Base-by-base conservation (phyloP, 1,284 basidiomycete species). In the Pseudozyma hubeiensis region DNA sequence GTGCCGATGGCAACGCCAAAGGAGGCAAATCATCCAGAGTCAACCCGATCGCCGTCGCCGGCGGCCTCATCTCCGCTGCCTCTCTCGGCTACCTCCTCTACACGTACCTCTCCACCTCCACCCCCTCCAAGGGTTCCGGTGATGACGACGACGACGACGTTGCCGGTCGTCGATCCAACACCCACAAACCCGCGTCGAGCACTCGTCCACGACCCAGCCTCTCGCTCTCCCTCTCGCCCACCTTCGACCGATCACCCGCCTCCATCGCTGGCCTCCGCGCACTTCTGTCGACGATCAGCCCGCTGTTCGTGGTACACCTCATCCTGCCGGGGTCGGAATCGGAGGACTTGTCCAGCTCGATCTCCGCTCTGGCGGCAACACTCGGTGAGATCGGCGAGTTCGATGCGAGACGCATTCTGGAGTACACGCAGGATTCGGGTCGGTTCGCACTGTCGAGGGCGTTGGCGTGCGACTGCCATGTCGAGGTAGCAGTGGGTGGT, bases 381-480 rank as follows among this genome's bases (percentile, higher is more conserved):
- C 49, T 75, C 7, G 52, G 44, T 5, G 16, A 50, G 4, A 57
- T 75, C 10, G 3, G 3, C 13, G 57, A 55, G 0, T 75, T 75
- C 13, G 72, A 75, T 40, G 4, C 45, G 14, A 34, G 67, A 1
- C 33, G 72, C 0, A 47, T 75, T 9, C 59, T 75, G 17, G 63
- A 75, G 19, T 75, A 75, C 37, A 63, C 72, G 1, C 66, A 60
- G 30, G 13, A 44, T 19, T 17, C 37, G 2, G 72, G 66, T 0
- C 48, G 72, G 5, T 75, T 65, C 11, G 66, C 72, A 13, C 56
- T 75, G 13, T 35, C 47, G n/a, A 37, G 72, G 2, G 72, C 72
- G 1, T 53, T 75, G 3, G 62, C 72, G 0, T 75, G 72, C 51
- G 72, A 75, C 50, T 70, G 66, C 33, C 72, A 75, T 17, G 52